Evolutionary conservation across 192 early-diverging fungal species (phyloP), one percentile per base, ranked within the genome.

Genomic region (Geranomyces variabilis): DNA sequence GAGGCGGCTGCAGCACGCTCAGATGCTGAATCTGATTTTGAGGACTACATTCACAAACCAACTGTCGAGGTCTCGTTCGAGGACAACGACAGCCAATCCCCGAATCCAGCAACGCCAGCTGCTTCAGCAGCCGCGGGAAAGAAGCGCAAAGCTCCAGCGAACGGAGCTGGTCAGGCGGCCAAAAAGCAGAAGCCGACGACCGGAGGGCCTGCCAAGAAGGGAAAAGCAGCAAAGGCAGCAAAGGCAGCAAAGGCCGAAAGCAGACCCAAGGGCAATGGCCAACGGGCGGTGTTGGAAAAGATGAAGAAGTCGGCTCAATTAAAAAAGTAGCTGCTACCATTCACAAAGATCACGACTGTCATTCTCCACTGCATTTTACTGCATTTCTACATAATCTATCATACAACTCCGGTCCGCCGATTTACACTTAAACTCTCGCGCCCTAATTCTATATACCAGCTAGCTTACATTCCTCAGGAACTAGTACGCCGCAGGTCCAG

Each of bases 21-120:
- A 17, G 72, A 65, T 29, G 45, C 51, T 22, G 70, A 65, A 72
- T 65, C 61, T 29, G 63, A 72, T n/a, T 49, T 31, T 33, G 70
- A 64, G 4, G 70, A 65, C 46, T 48, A 30, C 26, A 26, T 22
- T 19, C n/a, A 17, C 26, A 69, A 69, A 43, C 70, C 70, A 17
- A 49, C 30, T 28, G 46, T 71, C 15, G 21, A 19, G 7, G 61
- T 71, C 22, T 62, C 70, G 19, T 71, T 53, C 26, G 68, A 70
- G 28, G 66, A 48, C 7, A 60, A 24, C 17, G 58, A 61, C 36
- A 57, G 19, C 36, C 21, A 70, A 36, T 17, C 0, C 12, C 24
- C 46, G 12, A 19, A 13, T 47, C 10, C 12, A 44, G 43, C 12
- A 9, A 33, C 24, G 19, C 36, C 36, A 3, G 36, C 36, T 41